Evolutionary conservation across 495 filamentous ascomycete species (phyloP), one percentile per base, ranked within the genome.

Genomic region (Xylaria bambusicola): DNA sequence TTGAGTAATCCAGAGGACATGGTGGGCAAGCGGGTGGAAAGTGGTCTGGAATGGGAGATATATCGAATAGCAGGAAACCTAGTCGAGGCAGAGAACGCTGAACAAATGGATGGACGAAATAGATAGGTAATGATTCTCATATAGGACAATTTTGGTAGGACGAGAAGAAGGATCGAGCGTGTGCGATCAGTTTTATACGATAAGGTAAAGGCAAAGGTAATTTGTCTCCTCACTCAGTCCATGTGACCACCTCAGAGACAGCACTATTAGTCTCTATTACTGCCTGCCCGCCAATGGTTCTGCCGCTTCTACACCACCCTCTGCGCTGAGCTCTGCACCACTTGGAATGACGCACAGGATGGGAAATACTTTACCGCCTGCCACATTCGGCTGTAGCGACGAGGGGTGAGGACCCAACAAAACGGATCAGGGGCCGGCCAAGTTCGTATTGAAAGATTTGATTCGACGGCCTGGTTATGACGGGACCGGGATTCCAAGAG

Each of bases 1-100:
- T 33, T 61, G 13, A 61, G 50, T 29, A 61, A 36, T 38, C 42
- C 58, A 17, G 58, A 26, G 15, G 58, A 42, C 58, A 61, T 61
- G 26, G 31, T 61, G 51, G 50, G 52, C 31, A 42, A 47, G 24
- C 44, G 50, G 21, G 31, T 31, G 8, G 51, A 50, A 29, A 61
- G 53, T 6, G 26, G 21, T 13, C 57, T 31, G 15, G 51, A 33
- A 60, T 41, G 50, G 20, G 42, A 41, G n/a, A n/a, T n/a, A n/a
- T n/a, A 12, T 15, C 27, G 18, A 52, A 15, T 15, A 5, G 53
- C 27, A 20, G 53, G 18, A 38, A 6, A 18, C 21, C 2, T 24
- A n/a, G 57, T 20, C 17, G 40, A 60, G 21, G 49, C 26, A 20
- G 24, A 38, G 31, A 52, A 53, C 15, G 41, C 29, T 8, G 36